These are phyloP conservation scores for Dryas octopetala DNA, from an alignment of 306 rosid genomes.

Conservation along the genomic window DNA sequence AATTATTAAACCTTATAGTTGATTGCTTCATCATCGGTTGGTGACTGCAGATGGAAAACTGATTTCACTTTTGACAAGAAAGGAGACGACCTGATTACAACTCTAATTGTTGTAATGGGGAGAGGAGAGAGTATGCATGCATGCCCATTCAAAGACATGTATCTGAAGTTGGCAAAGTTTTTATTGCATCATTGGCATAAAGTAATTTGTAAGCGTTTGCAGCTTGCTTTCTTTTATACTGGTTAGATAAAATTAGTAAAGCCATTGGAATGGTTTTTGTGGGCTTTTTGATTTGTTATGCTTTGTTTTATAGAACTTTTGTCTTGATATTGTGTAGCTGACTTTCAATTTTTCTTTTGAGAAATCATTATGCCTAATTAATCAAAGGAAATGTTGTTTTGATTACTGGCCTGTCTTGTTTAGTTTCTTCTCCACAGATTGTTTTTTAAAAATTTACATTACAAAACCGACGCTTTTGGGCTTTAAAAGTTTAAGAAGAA, in stretches of 20 bases:
- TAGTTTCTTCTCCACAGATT: neutral
- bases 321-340: neutral
- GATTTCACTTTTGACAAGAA: neutral
- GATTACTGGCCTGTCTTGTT: neutral
- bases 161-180: neutral
- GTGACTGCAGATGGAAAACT: constrained; percentile 14
- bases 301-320: neutral
- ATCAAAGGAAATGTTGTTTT: neutral
- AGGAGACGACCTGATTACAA: neutral
- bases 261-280: constrained; percentile 13
- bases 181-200: neutral
- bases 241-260: neutral
- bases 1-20: neutral
- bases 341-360: neutral
- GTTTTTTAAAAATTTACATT: too few relatives aligned
- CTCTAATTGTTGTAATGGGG: neutral
- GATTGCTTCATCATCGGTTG: neutral
- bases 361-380: neutral
- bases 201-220: neutral
- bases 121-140: too few relatives aligned
- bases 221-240: neutral
- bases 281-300: neutral
- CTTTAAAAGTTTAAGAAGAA: too few relatives aligned
- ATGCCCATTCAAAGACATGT: neutral
- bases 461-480: too few relatives aligned